These are phyloP conservation scores for Chytridium lagenaria DNA, from an alignment of 371 early-diverging fungal genomes.

Conservation along the genomic window DNA sequence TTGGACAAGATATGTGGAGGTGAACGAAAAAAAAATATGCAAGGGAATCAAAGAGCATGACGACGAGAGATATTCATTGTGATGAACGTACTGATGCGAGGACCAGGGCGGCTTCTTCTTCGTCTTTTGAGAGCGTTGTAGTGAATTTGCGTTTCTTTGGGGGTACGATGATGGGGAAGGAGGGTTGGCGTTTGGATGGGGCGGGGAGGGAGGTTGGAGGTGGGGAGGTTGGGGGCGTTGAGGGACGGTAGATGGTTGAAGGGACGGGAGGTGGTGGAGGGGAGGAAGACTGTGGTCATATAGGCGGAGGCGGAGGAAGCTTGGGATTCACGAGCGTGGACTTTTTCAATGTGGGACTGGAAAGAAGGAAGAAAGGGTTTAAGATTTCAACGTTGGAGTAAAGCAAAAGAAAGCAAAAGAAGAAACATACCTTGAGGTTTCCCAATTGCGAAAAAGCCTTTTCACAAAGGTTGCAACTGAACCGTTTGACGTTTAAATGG, in stretches of 20 bases:
- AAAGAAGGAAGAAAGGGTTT: neutral
- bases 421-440: slow-evolving; percentile 65
- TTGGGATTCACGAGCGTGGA: slow-evolving; percentile 34
- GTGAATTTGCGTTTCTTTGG: neutral
- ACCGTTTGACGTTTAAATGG: slow-evolving; percentile 49
- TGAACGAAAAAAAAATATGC: too few relatives aligned
- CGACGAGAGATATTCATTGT: too few relatives aligned
- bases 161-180: neutral
- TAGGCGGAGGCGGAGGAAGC: neutral
- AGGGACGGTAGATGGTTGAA: neutral
- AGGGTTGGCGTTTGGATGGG: neutral
- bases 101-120: slow-evolving; percentile 37
- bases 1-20: too few relatives aligned
- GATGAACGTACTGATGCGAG: slow-evolving; percentile 35
- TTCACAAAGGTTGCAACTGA: slow-evolving; percentile 60
- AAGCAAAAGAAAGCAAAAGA: too few relatives aligned
- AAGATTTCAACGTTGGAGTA: slow-evolving; percentile 2
- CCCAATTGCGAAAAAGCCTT: slow-evolving; percentile 82
- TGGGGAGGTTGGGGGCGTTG: neutral
- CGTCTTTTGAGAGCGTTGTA: slow-evolving; percentile 28
- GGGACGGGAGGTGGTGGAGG: slow-evolving; percentile 3
- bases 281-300: neutral
- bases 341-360: slow-evolving; percentile 37
- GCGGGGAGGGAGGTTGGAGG: slow-evolving; percentile 39
- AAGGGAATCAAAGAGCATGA: too few relatives aligned